Base-by-base conservation (phyloP, 768 basidiomycete genomes). In the Leccinum sublutescens region DNA sequence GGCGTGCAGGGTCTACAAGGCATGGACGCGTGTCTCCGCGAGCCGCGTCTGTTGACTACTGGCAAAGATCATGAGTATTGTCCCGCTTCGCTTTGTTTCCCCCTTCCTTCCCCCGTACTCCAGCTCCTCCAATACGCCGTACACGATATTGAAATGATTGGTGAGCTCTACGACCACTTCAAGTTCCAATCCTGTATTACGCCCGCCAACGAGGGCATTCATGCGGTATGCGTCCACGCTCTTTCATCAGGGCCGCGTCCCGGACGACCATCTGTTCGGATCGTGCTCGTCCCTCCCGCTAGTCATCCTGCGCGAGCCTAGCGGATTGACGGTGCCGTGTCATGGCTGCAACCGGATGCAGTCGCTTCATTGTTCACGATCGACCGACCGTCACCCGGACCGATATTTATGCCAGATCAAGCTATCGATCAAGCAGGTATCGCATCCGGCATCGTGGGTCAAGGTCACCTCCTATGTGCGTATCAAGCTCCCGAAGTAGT, bases 121-220 rank as follows among this genome's bases (percentile, higher is more conserved):
- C 66, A 69, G 11, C 71, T 80, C 36, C 68, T 79, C 23, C 66
- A 68, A 14, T 80, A 80, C 40, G 78, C 79, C 2, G 77, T 77
- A 5, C 74, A 75, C 60, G 79, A 80, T 64, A 74, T 79, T 49
- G 68, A 71, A 31, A 69, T 78, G 58, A 74, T 80, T 54, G 69
- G 65, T 12, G 59, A 66, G 2, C 69, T 80, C 23, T 76, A 76
- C 63, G 65, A 68, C 4, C 64, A 73, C 50, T 79, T 80, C 57
- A 61, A 61, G 9, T 12, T 61, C 36, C 19, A 58, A 8, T 53
- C 54, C 0, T 72, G 71, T 69, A 69, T 72, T 54, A 73, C 64
- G 0, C 19, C 50, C 1, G 2, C 3, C 45, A 68, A 64, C 23
- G 61, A 66, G 15, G 58, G 12, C 12, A 6, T 10, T 71, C 58